Percentiles rank a stretch among this genome's conserved stretches.
Evolutionary conservation across 1,284 basidiomycete species (phyloP).

Genomic region (Termitomyces sp.): DNA sequence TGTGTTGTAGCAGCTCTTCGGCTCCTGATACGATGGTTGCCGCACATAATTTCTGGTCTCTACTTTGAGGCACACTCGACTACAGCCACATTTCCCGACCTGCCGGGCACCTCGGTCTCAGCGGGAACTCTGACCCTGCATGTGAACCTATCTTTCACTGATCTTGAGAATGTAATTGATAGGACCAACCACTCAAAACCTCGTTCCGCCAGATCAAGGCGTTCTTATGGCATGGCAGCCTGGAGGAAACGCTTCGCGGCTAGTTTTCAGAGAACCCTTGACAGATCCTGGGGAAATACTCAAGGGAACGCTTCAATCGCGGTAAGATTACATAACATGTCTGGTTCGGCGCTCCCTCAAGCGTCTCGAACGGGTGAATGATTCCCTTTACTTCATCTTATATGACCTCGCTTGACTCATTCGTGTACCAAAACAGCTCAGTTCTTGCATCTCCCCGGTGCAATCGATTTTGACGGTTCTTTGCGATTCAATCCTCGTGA

Average conservation of each 20-base stretch:
- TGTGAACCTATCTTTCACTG: constrained; percentile 48
- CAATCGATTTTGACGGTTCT: constrained; percentile 41
- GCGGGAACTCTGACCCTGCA: constrained; percentile 48
- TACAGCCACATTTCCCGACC: constrained; percentile 42
- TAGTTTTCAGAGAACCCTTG: constrained; percentile 59
- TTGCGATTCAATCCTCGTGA: constrained; percentile 54
- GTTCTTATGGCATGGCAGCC: constrained; percentile 45
- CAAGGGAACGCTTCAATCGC: constrained; percentile 48
- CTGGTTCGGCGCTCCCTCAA: constrained; percentile 33
- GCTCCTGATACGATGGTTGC: constrained; percentile 56
- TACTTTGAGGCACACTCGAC: constrained; percentile 61
- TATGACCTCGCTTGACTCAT: neutral
- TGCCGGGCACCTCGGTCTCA: constrained; percentile 46
- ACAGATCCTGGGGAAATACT: constrained; percentile 60
- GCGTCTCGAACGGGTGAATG: constrained; percentile 26
- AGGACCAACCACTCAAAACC: constrained; percentile 20
- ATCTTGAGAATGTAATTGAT: constrained; percentile 33
- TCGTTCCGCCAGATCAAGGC: constrained; percentile 23
- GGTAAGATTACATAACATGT: constrained; percentile 45
- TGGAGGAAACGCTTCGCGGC: constrained; percentile 57
- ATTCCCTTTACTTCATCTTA: neutral
- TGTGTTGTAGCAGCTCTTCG: constrained; percentile 51
- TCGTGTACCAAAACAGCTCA: constrained; percentile 19
- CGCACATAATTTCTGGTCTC: constrained; percentile 57
- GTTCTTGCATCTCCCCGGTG: constrained; percentile 42